Conservation (phyloP, 2,329 filamentous ascomycete genomes). For the Acephala macrosclerotiorum region DNA sequence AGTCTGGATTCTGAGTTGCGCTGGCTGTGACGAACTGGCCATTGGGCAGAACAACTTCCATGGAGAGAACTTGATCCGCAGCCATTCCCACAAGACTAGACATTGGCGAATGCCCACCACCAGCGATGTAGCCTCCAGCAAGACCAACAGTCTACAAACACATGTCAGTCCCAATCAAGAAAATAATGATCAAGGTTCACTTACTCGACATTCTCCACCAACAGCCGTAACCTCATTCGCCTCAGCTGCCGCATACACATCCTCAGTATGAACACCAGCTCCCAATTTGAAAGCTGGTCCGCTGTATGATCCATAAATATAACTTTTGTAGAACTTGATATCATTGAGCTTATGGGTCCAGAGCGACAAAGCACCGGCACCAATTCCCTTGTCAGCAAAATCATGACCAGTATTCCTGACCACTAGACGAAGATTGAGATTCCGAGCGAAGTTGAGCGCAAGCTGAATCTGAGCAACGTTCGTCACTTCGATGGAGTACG, state of each 20-base stretch:
- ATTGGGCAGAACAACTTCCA: constrained; percentile 35
- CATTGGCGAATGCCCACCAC: constrained; percentile 66
- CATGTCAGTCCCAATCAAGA: not conserved
- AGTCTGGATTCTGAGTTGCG: constrained; percentile 30
- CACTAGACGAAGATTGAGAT: constrained; percentile 43
- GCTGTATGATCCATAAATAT: constrained; percentile 43
- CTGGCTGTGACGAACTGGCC: constrained; percentile 35
- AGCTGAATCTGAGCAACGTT: constrained; percentile 33
- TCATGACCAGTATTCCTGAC: constrained; percentile 56
- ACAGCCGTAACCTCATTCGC: constrained; percentile 52
- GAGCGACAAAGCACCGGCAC: constrained; percentile 51
- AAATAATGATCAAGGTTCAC: constrained; percentile 5
- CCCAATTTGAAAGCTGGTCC: constrained; percentile 49
- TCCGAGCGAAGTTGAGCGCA: constrained; percentile 45
- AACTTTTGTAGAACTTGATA: constrained; percentile 46
- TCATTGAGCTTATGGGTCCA: constrained; percentile 58
- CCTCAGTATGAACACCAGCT: constrained; percentile 53
- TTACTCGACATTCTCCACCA: constrained; percentile 55
- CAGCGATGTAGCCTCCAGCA: constrained; percentile 60
- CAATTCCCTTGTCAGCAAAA: constrained; percentile 49
- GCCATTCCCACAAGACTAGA: constrained; percentile 62
- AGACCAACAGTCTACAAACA: constrained; percentile 49
- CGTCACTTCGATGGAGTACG: constrained; percentile 37
- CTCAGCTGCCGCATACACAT: constrained; percentile 51
- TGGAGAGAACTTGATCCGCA: constrained; percentile 57